Percentiles rank a stretch among this genome's conserved stretches.
Conservation (phyloP, 140 eudicot species). For the Senecio squalidus region DNA sequence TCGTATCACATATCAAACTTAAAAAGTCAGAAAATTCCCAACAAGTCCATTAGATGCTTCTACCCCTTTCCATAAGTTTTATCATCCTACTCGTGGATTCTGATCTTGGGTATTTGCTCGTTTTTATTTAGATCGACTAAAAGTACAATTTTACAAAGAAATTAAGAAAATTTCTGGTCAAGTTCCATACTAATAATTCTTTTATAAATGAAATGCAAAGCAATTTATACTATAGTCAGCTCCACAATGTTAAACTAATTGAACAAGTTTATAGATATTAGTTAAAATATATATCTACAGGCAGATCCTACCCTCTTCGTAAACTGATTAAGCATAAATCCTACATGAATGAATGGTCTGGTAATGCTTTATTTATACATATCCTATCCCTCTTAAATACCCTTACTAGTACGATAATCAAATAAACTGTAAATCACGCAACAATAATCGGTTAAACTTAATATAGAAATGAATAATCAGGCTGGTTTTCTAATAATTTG, state of each 20-base stretch:
- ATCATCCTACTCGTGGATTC: neutral
- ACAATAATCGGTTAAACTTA: too few species aligned
- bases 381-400: too few species aligned
- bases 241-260: neutral
- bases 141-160: neutral
- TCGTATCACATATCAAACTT: neutral
- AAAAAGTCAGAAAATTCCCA: neutral
- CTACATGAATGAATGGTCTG: too few species aligned
- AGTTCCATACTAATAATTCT: neutral
- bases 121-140: constrained; percentile 1
- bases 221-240: constrained; percentile 5
- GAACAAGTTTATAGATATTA: neutral
- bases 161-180: neutral
- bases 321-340: too few species aligned
- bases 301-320: neutral
- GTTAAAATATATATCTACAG: neutral
- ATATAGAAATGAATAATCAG: too few species aligned
- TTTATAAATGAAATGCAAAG: neutral
- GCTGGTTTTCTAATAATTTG: constrained; percentile 5
- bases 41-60: neutral
- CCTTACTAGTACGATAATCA: too few species aligned
- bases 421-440: too few species aligned
- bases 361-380: too few species aligned
- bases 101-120: neutral
- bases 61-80: neutral